Conservation (phyloP, 2,329 filamentous ascomycete species). For the Fusarium newnesense region DNA sequence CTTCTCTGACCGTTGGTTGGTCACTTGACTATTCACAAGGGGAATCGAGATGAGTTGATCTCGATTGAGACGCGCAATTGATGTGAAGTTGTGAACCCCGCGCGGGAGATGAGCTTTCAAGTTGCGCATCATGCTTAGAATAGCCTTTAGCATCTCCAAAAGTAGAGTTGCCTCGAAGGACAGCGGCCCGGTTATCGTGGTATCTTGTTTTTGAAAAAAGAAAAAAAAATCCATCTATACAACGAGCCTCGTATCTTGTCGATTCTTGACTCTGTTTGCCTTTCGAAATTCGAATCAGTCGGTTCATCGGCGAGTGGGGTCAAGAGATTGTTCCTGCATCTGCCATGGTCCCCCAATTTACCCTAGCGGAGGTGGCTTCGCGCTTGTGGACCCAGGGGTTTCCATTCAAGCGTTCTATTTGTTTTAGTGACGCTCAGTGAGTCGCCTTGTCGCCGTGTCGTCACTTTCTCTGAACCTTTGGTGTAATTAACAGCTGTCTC, state of each 20-base stretch:
- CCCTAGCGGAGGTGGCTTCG: slow-evolving; percentile 37
- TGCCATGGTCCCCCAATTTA: slow-evolving; percentile 37
- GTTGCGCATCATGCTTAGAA: slow-evolving; percentile 3
- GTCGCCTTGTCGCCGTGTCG: neutral
- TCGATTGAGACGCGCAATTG: slow-evolving; percentile 12
- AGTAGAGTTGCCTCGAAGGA: neutral
- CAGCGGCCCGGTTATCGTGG: neutral
- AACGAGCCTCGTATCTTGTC: slow-evolving; percentile 16
- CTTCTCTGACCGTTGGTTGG: slow-evolving; percentile 31
- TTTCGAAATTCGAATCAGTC: slow-evolving; percentile 33
- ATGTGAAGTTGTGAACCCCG: slow-evolving; percentile 13
- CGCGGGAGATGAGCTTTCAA: slow-evolving; percentile 38
- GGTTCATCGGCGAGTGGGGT: slow-evolving; percentile 43
- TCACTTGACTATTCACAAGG: slow-evolving; percentile 19
- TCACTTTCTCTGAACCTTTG: slow-evolving; percentile 15
- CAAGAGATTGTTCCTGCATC: slow-evolving; percentile 49
- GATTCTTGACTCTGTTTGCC: neutral
- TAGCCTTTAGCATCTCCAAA: neutral
- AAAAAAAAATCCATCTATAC: neutral
- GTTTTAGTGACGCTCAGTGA: slow-evolving; percentile 25
- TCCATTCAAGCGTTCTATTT: slow-evolving; percentile 7
- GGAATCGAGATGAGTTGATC: slow-evolving; percentile 12
- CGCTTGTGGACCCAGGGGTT: slow-evolving; percentile 22
- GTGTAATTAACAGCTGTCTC: slow-evolving; percentile 5
- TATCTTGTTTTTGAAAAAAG: neutral